Base-by-base conservation (phyloP, 371 early-diverging fungal genomes). In the Encephalitozoon hellem region DNA sequence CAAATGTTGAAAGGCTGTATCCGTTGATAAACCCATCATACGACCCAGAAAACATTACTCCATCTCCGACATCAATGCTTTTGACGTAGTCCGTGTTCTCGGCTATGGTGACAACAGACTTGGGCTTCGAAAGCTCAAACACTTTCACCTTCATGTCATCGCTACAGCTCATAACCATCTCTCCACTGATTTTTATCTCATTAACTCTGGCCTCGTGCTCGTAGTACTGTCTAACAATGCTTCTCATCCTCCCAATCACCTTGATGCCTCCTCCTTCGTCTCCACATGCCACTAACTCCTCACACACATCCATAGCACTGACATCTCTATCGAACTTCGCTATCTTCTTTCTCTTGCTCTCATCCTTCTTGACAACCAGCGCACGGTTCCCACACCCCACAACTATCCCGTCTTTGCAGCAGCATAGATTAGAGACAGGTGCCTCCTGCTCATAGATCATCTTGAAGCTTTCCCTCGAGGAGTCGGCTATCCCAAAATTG, bases 161-260 rank as follows among this genome's bases (percentile, higher is more conserved):
- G 32, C 67, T 59, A n/a, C 64, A 53, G 4, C 76, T 70, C 11
- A 79, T 39, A 1, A 73, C 8, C 28, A 71, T 75, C 18, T 15
- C 34, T 30, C 18, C 47, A 15, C 59, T 25, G 6, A 80, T 6
- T 32, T 45, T 67, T 49, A 80, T 38, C 2, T 43, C 43, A 47
- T 54, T 76, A 42, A 80, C 51, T 38, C 49, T 69, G 32, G 74
- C 69, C 1, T 26, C 28, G 38, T 80, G 80, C 26, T 76, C 80
- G 23, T 9, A n/a, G 65, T 68, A 80, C 32, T 49, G 59, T 38
- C 77, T 47, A 12, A 80, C 21, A 38, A 38, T 21, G 39, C 38
- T 76, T 32, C 42, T 68, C 43, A 59, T 66, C 53, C 38, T 68
- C 6, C 32, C 28, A 55, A 76, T 23, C 26, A 74, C 53, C n/a